These are phyloP conservation scores for Fusarium abutilonis DNA, from an alignment of 2,329 filamentous ascomycete species.

Conservation along the genomic window DNA sequence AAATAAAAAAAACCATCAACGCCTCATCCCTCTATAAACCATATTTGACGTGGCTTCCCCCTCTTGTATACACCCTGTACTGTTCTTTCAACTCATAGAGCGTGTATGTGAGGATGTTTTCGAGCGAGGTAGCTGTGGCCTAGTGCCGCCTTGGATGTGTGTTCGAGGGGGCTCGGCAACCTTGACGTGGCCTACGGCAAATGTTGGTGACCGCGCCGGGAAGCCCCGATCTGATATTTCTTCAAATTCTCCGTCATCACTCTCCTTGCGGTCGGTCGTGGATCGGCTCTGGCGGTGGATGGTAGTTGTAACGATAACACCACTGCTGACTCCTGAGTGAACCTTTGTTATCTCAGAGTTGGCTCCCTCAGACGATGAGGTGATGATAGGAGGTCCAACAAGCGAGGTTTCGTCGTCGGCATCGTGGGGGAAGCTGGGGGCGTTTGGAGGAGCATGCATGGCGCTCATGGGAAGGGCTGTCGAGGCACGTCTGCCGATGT, in stretches of 20 bases:
- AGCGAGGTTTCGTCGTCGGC: constrained; percentile 46
- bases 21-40: neutral
- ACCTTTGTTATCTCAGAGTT: constrained; percentile 36
- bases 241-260: constrained; percentile 26
- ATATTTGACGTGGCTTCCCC: neutral
- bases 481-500: constrained; percentile 16
- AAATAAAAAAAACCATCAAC: constrained; percentile 7
- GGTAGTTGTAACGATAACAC: constrained; percentile 53
- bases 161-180: constrained; percentile 36
- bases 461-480: constrained; percentile 9
- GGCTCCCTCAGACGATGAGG: constrained; percentile 34
- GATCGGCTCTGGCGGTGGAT: constrained; percentile 51
- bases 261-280: constrained; percentile 13
- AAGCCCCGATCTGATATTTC: constrained; percentile 18
- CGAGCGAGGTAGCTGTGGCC: constrained; percentile 2
- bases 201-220: constrained; percentile 22
- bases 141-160: constrained; percentile 41
- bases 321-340: constrained; percentile 29
- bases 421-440: constrained; percentile 28
- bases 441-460: constrained; percentile 16
- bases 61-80: neutral
- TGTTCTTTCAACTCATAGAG: neutral
- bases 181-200: constrained; percentile 22
- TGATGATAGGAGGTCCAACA: constrained; percentile 31
- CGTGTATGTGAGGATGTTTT: constrained; percentile 24